These are phyloP conservation scores for Zygotorulaspora chibaensis DNA, from an alignment of 805 yeast species.

Conservation along the genomic window DNA sequence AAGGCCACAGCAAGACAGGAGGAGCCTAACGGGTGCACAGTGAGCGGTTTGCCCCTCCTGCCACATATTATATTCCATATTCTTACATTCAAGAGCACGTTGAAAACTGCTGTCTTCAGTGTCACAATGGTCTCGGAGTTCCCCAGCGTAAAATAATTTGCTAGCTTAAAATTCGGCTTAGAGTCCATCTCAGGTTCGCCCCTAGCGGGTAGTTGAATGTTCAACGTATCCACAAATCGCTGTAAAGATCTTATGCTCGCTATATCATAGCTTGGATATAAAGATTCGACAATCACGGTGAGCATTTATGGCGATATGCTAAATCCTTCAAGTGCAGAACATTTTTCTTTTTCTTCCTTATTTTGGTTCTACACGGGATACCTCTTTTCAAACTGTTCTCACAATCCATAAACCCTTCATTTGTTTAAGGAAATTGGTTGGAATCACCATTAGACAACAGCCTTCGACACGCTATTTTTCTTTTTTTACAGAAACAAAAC, in stretches of 20 bases:
- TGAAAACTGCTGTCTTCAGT: not conserved
- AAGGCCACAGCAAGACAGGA: too few species aligned
- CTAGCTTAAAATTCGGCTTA: not conserved
- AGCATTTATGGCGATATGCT: not conserved
- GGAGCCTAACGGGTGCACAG: not conserved
- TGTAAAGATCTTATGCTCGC: not conserved
- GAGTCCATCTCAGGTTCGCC: not conserved
- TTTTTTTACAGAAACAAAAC: too few species aligned
- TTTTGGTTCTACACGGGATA: not conserved
- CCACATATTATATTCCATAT: not conserved
- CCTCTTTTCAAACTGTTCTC: too few species aligned
- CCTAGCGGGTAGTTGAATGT: not conserved
- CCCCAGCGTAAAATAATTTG: not conserved
- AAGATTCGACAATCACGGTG: not conserved
- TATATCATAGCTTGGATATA: not conserved
- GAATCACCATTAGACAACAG: too few species aligned
- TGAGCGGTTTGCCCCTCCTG: not conserved
- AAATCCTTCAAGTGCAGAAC: not conserved
- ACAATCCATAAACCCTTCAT: too few species aligned
- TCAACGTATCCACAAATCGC: not conserved
- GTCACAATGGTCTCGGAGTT: not conserved
- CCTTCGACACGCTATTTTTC: too few species aligned
- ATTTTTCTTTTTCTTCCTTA: not conserved
- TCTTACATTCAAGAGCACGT: not conserved
- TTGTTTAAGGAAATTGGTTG: too few species aligned